Percentiles rank a stretch among this genome's conserved stretches.
These are phyloP conservation scores for Neoboletus brunneissimus DNA, from an alignment of 768 basidiomycete species.

Conservation along the genomic window DNA sequence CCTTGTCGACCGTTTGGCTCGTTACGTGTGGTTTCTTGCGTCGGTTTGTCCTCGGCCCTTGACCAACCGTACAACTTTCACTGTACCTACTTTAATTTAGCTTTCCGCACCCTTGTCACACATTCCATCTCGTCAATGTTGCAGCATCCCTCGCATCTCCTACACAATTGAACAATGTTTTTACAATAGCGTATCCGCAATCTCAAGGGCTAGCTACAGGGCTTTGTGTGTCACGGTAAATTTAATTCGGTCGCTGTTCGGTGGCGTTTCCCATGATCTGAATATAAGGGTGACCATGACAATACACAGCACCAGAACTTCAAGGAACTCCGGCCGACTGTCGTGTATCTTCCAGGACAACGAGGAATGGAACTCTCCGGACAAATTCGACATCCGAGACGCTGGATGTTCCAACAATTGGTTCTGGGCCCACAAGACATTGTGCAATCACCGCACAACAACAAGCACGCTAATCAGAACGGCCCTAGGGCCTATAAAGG, in stretches of 20 bases:
- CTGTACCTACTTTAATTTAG: slow-evolving; percentile 35
- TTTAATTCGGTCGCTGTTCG: slow-evolving; percentile 7
- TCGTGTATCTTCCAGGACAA: background rate
- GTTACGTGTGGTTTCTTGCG: slow-evolving; percentile 35
- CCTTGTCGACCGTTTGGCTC: slow-evolving; percentile 37
- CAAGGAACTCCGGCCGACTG: background rate
- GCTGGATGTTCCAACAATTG: background rate
- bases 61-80: slow-evolving; percentile 27
- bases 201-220: slow-evolving; percentile 31
- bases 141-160: slow-evolving; percentile 41
- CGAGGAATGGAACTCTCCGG: background rate
- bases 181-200: slow-evolving; percentile 34
- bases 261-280: slow-evolving; percentile 11
- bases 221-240: slow-evolving; percentile 17
- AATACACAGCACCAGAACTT: slow-evolving; percentile 12
- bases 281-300: slow-evolving; percentile 12
- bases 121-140: slow-evolving; percentile 41
- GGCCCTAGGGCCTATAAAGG: background rate
- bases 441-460: background rate
- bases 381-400: background rate
- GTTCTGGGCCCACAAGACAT: background rate
- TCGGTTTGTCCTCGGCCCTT: slow-evolving; percentile 25
- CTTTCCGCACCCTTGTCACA: slow-evolving; percentile 29
- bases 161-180: slow-evolving; percentile 40
- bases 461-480: background rate